Base-by-base conservation (phyloP, 371 early-diverging fungal genomes). In the Capillidium heterosporum region DNA sequence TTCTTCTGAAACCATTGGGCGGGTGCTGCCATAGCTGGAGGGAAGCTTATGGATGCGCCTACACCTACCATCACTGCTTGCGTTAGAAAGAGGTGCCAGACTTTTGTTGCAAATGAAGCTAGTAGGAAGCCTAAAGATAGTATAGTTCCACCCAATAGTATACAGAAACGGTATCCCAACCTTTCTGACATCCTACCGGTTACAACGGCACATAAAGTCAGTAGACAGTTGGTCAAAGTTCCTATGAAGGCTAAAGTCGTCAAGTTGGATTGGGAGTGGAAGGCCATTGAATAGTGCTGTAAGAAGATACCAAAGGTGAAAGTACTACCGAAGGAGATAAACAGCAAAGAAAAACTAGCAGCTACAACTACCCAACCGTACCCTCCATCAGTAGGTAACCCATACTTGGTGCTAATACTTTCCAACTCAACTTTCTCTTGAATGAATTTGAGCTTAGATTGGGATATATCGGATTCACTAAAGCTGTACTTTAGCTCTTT, bases 1-100 rank as follows among this genome's bases (percentile, higher is more conserved):
- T 69, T 61, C 32, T 72, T 71, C 23, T 58, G 58, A 65, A 89
- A 89, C 85, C 85, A 89, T 62, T 85, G 89, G 0, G 84, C 64
- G 0, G 84, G 71, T 2, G 84, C 64, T 8, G 71, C 59, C 8
- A 79, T 60, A 8, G 78, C 74, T 4, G 84, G 74, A 27, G 78
- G 73, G 61, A 76, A 84, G 1, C 69, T 64, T 58, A 83, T 63
- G 49, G 74, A 65, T 5, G 61, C 62, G n/a, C 74, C 76, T 11
- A 74, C 17, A 35, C 79, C 79, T 56, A 72, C 72, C 23, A 78
- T 60, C 7, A 75, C 49, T 49, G 76, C 67, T 32, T 74, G 74
- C 17, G 72, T 66, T n/a, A 78, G 60, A 50, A 73, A 75, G 15
- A 78, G 63, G 29, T 76, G 76, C 79, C 79, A 78, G 4, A 72